Evolutionary conservation across 176 grass and related monocot genomes (phyloP).

Genomic region (Saccharum spontaneum): DNA sequence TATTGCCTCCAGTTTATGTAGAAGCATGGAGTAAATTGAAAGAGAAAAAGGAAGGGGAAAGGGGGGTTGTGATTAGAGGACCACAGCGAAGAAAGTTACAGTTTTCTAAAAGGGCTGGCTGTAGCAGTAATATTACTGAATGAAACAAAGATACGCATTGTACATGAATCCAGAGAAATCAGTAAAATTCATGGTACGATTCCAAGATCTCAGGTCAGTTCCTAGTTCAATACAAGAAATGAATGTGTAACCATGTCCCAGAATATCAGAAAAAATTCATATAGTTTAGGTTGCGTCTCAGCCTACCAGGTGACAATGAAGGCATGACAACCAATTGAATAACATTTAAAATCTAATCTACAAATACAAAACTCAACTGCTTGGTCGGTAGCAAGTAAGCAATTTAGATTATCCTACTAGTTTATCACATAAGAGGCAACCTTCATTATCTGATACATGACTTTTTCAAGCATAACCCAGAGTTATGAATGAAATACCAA

Average conservation of each 20-base stretch:
- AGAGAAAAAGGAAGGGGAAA: not conserved
- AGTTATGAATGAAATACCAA: not conserved
- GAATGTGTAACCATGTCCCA: not conserved
- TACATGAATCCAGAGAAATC: not conserved
- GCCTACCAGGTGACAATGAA: not conserved
- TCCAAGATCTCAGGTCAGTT: not conserved
- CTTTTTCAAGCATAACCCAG: not conserved
- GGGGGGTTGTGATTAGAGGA: not conserved
- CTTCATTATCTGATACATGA: not conserved
- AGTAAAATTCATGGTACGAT: not conserved
- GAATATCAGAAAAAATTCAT: not conserved
- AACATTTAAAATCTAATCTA: not conserved
- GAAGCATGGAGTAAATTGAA: not conserved
- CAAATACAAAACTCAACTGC: not conserved
- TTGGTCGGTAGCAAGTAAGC: not conserved
- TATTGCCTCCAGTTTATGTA: not conserved
- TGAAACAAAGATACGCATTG: not conserved
- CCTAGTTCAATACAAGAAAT: not conserved
- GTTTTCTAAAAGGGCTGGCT: not conserved
- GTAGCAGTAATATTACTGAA: not conserved
- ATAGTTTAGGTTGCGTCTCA: not conserved
- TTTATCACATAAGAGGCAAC: not conserved
- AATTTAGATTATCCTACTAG: not conserved
- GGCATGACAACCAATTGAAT: not conserved
- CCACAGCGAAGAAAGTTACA: not conserved